A percentile compares a stretch with the other conserved stretches of the same genome.
phyloP scores from a whole-genome alignment of 106 monocot genomes.

The Amphibolis antarctica region DNA sequence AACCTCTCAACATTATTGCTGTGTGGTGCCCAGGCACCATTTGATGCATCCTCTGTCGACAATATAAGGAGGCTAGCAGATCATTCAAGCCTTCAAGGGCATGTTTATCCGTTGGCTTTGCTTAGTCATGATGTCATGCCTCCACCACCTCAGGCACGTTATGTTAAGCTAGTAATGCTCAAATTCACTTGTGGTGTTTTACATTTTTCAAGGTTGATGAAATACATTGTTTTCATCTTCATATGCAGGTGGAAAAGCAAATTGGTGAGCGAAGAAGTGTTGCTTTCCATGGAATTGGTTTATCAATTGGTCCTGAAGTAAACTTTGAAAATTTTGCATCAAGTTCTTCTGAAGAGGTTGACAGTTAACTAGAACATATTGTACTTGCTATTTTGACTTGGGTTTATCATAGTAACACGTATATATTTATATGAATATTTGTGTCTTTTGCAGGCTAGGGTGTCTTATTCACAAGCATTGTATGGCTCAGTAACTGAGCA shows the following conservation, averaged over 20 bases:
- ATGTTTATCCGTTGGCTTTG: constrained; percentile 78
- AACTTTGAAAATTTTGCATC: constrained; percentile 29
- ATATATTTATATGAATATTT: background rate
- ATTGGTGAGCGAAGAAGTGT: constrained; percentile 83
- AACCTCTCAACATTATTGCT: background rate
- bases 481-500: constrained; percentile 17
- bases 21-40: constrained; percentile 40
- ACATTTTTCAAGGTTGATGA: background rate
- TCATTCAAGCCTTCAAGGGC: constrained; percentile 57
- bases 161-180: background rate
- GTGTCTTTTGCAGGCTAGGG: constrained; percentile 6
- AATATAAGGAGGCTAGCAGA: constrained; percentile 88
- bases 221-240: constrained; percentile 1
- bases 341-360: constrained; percentile 55
- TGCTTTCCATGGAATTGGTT: constrained; percentile 73
- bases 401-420: background rate
- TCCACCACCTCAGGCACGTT: constrained; percentile 65
- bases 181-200: background rate
- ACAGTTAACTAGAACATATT: background rate
- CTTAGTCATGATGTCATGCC: constrained; percentile 88
- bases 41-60: constrained; percentile 82
- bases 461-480: constrained; percentile 10
- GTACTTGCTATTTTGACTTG: background rate
- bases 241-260: constrained; percentile 63
- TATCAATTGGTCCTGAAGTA: constrained; percentile 57